These are phyloP conservation scores for Dactylellina drechsleri DNA, from an alignment of 2,329 filamentous ascomycete genomes.

Conservation along the genomic window DNA sequence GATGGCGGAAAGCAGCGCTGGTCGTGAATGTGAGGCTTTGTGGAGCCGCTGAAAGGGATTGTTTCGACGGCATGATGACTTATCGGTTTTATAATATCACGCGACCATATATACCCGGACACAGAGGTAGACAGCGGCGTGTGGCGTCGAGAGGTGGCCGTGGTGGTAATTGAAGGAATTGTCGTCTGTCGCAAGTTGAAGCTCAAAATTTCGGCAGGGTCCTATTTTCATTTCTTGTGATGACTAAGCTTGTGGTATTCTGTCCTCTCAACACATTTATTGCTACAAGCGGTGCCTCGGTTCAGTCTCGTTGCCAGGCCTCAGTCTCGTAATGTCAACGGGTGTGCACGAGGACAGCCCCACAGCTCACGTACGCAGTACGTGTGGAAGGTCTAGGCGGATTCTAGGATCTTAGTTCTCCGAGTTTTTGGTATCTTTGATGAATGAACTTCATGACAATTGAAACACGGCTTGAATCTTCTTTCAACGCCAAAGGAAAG, in stretches of 20 bases:
- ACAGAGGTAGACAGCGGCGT: neutral
- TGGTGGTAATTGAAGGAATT: neutral
- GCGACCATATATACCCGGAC: constrained; percentile 15
- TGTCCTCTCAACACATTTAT: neutral
- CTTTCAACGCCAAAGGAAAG: too few species aligned
- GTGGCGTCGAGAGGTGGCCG: neutral
- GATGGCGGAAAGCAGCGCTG: constrained; percentile 82
- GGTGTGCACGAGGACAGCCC: too few species aligned
- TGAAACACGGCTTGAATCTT: too few species aligned
- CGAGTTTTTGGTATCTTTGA: too few species aligned
- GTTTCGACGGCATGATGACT: constrained; percentile 24
- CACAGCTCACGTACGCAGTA: too few species aligned
- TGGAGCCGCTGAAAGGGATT: constrained; percentile 59
- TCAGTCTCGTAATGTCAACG: neutral
- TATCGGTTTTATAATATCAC: neutral
- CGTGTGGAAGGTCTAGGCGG: too few species aligned
- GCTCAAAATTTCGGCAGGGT: constrained; percentile 28
- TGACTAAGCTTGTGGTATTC: constrained; percentile 44
- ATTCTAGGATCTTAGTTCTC: too few species aligned
- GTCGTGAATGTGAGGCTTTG: constrained; percentile 80
- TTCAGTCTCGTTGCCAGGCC: neutral
- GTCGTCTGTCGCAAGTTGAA: constrained; percentile 6
- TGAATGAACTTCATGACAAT: too few species aligned
- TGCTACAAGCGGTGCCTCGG: neutral
- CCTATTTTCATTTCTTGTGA: neutral